Percentiles rank a stretch among this genome's conserved stretches.
phyloP scores from a whole-genome alignment of 1,284 basidiomycete species.

The Mrakiaceae sp. region DNA sequence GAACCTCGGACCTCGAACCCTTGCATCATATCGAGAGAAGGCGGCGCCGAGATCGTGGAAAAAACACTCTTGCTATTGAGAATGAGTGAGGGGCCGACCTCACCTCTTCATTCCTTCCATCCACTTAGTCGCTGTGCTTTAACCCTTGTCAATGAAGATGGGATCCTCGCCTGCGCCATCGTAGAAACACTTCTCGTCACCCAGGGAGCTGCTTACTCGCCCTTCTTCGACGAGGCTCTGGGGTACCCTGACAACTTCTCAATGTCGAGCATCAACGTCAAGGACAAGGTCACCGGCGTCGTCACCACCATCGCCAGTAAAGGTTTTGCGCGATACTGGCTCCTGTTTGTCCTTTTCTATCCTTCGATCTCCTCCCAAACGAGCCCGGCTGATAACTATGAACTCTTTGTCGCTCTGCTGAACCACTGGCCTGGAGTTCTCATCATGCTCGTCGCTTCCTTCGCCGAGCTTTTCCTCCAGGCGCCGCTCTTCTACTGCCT shows the following conservation, averaged over 20 bases:
- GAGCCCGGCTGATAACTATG: too few species aligned
- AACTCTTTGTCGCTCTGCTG: background rate
- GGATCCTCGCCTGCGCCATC: slow-evolving; percentile 52
- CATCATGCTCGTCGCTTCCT: slow-evolving; percentile 31
- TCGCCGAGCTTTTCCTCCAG: slow-evolving; percentile 29
- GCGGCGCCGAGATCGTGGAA: too few species aligned
- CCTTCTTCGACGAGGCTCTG: slow-evolving; percentile 34
- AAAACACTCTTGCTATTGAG: too few species aligned
- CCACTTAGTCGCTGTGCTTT: too few species aligned
- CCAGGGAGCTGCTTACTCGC: slow-evolving; percentile 32
- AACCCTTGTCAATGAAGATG: slow-evolving; percentile 32
- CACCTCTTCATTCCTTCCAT: too few species aligned
- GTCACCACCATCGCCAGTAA: slow-evolving; percentile 37
- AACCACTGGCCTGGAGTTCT: slow-evolving; percentile 52
- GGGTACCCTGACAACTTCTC: slow-evolving; percentile 25
- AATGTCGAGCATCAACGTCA: background rate
- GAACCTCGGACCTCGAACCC: too few species aligned
- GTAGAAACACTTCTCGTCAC: slow-evolving; percentile 48
- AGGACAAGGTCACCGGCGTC: slow-evolving; percentile 21
- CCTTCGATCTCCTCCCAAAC: too few species aligned
- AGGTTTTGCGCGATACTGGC: slow-evolving; percentile 2
- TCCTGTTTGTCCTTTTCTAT: background rate
- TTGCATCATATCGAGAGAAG: too few species aligned
- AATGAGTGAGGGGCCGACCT: too few species aligned
- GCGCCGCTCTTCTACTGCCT: slow-evolving; percentile 17